phyloP scores from a whole-genome alignment of 2,329 filamentous ascomycete species.

The Kalaharituber pfeilii region DNA sequence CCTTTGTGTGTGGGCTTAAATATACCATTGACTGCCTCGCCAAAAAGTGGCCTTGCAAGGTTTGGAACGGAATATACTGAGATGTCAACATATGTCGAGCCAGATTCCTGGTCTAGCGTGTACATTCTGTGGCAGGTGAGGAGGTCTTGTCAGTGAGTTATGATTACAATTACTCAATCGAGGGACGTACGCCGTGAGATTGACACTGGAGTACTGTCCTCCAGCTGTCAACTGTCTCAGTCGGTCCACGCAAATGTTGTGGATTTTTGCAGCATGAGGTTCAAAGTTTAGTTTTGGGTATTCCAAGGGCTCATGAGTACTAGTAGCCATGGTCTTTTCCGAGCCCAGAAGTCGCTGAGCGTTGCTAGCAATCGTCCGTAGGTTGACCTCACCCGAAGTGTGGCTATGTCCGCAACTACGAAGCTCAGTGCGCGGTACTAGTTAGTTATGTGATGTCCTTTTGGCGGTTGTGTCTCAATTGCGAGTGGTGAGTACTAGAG shows the following conservation, averaged over 20 bases:
- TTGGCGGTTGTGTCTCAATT: too few species aligned
- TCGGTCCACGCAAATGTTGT: slow-evolving; percentile 31
- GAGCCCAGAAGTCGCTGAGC: not conserved
- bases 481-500: too few species aligned
- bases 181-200: slow-evolving; percentile 48
- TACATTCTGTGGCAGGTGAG: slow-evolving; percentile 14
- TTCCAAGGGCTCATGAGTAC: not conserved
- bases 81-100: slow-evolving; percentile 62
- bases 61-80: slow-evolving; percentile 71
- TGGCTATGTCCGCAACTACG: not conserved
- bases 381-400: not conserved
- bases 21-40: slow-evolving; percentile 51
- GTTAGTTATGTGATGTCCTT: too few species aligned
- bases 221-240: slow-evolving; percentile 62
- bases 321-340: too few species aligned
- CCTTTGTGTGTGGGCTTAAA: slow-evolving; percentile 62
- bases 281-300: not conserved
- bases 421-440: too few species aligned
- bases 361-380: not conserved
- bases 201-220: slow-evolving; percentile 62
- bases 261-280: not conserved
- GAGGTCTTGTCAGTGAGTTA: slow-evolving; percentile 8
- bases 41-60: slow-evolving; percentile 64
- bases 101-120: slow-evolving; percentile 34
- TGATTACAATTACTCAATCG: not conserved